Base-by-base conservation (phyloP, 2,329 filamentous ascomycete genomes). In the Penicillium decumbens region DNA sequence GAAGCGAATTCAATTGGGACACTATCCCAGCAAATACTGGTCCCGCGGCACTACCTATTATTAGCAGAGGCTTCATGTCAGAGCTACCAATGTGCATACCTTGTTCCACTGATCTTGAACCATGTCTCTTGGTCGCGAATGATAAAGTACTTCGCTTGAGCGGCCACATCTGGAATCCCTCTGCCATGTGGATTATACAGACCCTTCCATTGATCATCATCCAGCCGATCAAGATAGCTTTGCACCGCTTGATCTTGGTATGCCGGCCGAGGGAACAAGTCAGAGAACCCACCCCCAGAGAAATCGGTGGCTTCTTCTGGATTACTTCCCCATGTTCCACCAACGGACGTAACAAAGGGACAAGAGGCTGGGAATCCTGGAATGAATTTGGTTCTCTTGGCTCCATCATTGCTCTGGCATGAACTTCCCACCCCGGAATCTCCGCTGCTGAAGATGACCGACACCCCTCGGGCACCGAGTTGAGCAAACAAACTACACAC, bases 11-110 rank as follows among this genome's bases (percentile, higher is more conserved):
- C 43, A 89, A 66, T 32, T 87, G 75, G 0, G 80, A 76, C 42
- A 89, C 71, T 54, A 89, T 76, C 12, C 77, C 77, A 0, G 84
- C 83, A 43, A 85, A 78, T 0, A 82, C 72, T 0, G 86, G 86
- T 0, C 80, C 72, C 2, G 84, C 78, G 0, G 84, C 83, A 62
- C 70, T 73, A 42, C 29, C 41, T 7, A 18, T 45, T 23, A 42
- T 47, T 59, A 61, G 54, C 55, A 57, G 1, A 43, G 7, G 2
- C 12, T 40, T 12, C 6, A 9, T 9, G 4, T 4, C 13, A 9
- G 1, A 38, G 38, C 6, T 10, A 63, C 69, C 35, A 48, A 23
- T 4, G 28, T 20, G 15, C 4, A 20, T 37, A 37, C 69, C 71
- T 73, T 28, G 77, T 80, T 27, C 80, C 80, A 30, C 72, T 72